Conservation (phyloP, 257 asterid genomes). For the Primulina huaijiensis region DNA sequence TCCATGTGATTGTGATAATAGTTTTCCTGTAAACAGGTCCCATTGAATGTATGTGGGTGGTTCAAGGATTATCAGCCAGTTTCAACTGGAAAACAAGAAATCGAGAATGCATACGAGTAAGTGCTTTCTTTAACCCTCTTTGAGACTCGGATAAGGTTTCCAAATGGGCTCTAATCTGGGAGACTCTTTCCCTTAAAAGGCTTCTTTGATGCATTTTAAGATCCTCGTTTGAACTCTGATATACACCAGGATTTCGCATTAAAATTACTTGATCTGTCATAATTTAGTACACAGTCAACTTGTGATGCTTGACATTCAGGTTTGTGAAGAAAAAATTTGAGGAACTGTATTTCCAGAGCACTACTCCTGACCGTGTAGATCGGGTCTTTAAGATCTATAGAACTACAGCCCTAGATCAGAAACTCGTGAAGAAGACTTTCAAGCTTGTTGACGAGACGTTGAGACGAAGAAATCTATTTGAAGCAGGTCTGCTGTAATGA, state of each 20-base stretch:
- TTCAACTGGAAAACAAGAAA: conserved; percentile 93
- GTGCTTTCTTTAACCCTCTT: conserved; percentile 32
- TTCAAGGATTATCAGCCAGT: conserved; percentile 92
- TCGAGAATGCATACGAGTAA: conserved; percentile 98
- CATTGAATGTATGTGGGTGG: conserved; percentile 84
- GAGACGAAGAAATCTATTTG: conserved; percentile 89
- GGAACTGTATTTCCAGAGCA: conserved; percentile 89
- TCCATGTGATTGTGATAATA: conserved; percentile 28
- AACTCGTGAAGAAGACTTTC: conserved; percentile 98
- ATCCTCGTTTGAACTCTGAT: background rate
- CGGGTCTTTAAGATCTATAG: conserved; percentile 93
- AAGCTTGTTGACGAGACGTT: conserved; percentile 94
- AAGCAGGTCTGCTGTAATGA: conserved; percentile 85
- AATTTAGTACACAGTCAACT: background rate
- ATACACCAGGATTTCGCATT: background rate
- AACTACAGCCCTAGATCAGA: conserved; percentile 95
- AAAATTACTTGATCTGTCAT: background rate
- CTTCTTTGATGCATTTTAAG: background rate
- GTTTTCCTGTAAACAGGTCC: conserved; percentile 58
- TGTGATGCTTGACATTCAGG: conserved; percentile 39
- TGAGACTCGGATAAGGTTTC: background rate
- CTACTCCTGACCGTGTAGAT: conserved; percentile 92
- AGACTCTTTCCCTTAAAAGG: background rate
- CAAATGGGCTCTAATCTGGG: background rate
- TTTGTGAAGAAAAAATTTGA: conserved; percentile 96